Evolutionary conservation across 306 rosid species (phyloP), one percentile per base, ranked within the genome.

Genomic region (Elaeagnus macrophylla): DNA sequence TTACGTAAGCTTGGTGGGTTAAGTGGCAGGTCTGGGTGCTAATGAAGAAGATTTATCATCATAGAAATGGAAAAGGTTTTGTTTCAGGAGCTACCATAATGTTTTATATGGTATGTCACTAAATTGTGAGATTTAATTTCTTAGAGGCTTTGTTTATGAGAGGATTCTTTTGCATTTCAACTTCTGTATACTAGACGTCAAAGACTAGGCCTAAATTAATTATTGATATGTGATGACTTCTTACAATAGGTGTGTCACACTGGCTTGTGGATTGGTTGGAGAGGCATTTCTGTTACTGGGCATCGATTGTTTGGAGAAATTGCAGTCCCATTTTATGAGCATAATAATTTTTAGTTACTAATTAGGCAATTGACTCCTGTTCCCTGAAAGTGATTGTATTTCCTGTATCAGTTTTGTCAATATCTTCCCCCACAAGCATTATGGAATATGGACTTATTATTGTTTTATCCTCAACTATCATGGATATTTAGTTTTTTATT

Each of bases 1-100:
- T 74, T 62, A 72, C 61, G 13, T 67, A 80, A 69, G 60, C 59
- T 55, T 73, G 75, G 62, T 67, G 77, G 77, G 71, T 59, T 71
- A 45, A 73, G 59, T 82, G 80, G 77, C 94, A 83, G 86, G 85
- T 75, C 59, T 61, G 66, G 78, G 59, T 66, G 75, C 66, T 32
- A 56, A 59, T 61, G 74, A 80, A 75, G 77, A 62, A 69, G 76
- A 71, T 66, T 37, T 60, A 65, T 65, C 81, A 53, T 59, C 66
- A n/a, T 78, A 65, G 51, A 62, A 71, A 14, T 45, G 49, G 47
- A 71, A 46, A 69, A 38, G 15, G 59, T 37, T 59, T 68, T 32
- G 51, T 57, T 44, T 54, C 50, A 64, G 66, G 75, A 62, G 66
- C 69, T 45, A 61, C 54, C 65, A 61, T 61, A 72, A 52, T 51